phyloP scores from a whole-genome alignment of 1,284 basidiomycete species.

The Cutaneotrichosporon curvatum region DNA sequence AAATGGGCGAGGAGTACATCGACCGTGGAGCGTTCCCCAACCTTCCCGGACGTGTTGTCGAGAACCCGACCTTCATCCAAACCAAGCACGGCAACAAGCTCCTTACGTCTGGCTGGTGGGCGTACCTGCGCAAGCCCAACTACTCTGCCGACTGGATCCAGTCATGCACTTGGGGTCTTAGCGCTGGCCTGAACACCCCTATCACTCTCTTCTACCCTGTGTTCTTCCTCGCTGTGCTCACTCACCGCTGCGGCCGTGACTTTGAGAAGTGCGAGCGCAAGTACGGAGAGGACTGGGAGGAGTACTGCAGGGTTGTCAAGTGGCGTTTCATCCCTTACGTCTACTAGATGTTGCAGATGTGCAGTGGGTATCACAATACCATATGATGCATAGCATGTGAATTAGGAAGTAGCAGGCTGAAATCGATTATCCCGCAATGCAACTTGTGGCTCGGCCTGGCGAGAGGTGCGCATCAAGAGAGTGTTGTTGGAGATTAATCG shows the following conservation, averaged over 20 bases:
- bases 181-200: constrained; percentile 70
- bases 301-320: constrained; percentile 72
- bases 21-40: constrained; percentile 92
- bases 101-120: constrained; percentile 53
- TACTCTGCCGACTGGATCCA: constrained; percentile 53
- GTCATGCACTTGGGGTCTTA: constrained; percentile 82
- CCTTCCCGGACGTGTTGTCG: constrained; percentile 74
- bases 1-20: constrained; percentile 58
- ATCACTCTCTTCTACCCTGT: constrained; percentile 95
- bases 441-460: no score
- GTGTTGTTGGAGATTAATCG: no score
- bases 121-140: constrained; percentile 66
- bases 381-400: neutral
- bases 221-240: constrained; percentile 83
- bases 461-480: neutral
- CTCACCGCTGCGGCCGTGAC: constrained; percentile 81
- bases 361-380: neutral
- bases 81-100: constrained; percentile 73
- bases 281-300: constrained; percentile 93
- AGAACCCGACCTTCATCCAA: constrained; percentile 86
- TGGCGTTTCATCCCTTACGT: constrained; percentile 77
- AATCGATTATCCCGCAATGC: neutral
- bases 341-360: constrained; percentile 37
- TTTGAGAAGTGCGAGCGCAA: constrained; percentile 89
- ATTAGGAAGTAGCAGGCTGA: neutral